Base-by-base conservation (phyloP, 2,329 filamentous ascomycete genomes). In the Furcasterigmium furcatum region DNA sequence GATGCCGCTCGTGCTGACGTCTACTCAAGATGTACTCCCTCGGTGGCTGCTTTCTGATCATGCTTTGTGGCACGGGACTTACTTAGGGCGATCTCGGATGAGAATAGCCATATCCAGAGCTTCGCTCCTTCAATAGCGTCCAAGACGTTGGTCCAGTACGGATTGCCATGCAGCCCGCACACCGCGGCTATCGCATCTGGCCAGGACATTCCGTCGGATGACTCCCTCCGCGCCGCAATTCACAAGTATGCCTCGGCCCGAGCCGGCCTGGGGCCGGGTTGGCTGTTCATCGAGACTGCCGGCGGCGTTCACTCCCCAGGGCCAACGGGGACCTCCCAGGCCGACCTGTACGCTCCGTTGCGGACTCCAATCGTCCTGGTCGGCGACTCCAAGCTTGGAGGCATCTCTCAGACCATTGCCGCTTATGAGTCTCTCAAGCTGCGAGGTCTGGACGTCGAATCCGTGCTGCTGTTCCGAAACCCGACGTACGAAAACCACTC, bases 301-400 rank as follows among this genome's bases (percentile, higher is more conserved):
- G 89, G 88, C 1, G 89, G 89, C 1, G 86, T 92, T 0, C 82
- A 92, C 50, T 92, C 88, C 0, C 89, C 89, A 0, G 80, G 80
- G 0, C 89, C 88, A 1, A 88, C 85, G 29, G 87, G 88, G 9
- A 85, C 76, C 2, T 82, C 85, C 0, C 89, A 95, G 58, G 88
- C 84, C 3, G 88, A 95, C 57, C 66, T 91, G 2, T 94, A 91
- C 59, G 73, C 84, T 18, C 82, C 87, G 1, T 65, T 95, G 2
- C 76, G 88, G n/a, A 65, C 87, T 1, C 88, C 90, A 0, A 78
- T 86, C 1, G 66, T 94, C 13, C 76, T 95, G 0, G 75, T 95
- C 1, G 88, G 85, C 7, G 89, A 95, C 60, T 75, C 82, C 22
- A 79, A 81, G 19, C 75, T 94, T 0, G 90, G 89, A 0, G 90